Evolutionary conservation across 73 alveolate genomes (phyloP), one percentile per base, ranked within the genome.

Genomic region (Uronychia setigera): DNA sequence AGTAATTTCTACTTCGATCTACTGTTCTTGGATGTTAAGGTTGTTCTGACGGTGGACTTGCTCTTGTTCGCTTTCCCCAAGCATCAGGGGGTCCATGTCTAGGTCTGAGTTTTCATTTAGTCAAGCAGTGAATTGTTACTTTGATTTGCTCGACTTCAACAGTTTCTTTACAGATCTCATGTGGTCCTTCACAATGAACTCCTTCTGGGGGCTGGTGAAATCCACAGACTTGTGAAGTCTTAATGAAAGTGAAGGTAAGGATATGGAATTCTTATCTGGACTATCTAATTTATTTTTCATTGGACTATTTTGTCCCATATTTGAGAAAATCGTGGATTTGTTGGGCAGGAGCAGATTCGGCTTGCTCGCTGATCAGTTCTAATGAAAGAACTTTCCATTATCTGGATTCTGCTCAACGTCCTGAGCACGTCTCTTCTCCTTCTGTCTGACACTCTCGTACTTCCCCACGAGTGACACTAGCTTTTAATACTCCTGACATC

Each of bases 401-500:
- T 46, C 67, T 46, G 5, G 5, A 5, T 46, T 11, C n/a, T 46
- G 67, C n/a, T 46, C 67, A 46, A 46, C n/a, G n/a, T 46, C 67
- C 5, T 19, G 5, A 46, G 67, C 19, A 5, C 67, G 5, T 19
- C 67, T 60, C 29, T 57, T 58, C 29, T 82, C 78, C 32, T 34
- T 60, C 14, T 58, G 33, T 67, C 89, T 60, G 19, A 33, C 78
- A 58, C 79, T 34, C 14, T 82, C 89, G 33, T 58, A 82, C 60
- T 82, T 82, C n/a, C 74, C 32, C 33, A 82, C 83, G 26, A 46
- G 29, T 19, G 31, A 29, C 35, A 82, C 58, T 31, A 82, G 78
- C 46, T 82, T 82, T n/a, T 82, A 58, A 33, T 82, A 82, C 59
- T 82, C 81, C 32, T 76, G 46, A 76, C 5, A 28, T 1, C 58